These are phyloP conservation scores for Arthroderma sp. DNA, from an alignment of 2,329 filamentous ascomycete species.

Conservation along the genomic window DNA sequence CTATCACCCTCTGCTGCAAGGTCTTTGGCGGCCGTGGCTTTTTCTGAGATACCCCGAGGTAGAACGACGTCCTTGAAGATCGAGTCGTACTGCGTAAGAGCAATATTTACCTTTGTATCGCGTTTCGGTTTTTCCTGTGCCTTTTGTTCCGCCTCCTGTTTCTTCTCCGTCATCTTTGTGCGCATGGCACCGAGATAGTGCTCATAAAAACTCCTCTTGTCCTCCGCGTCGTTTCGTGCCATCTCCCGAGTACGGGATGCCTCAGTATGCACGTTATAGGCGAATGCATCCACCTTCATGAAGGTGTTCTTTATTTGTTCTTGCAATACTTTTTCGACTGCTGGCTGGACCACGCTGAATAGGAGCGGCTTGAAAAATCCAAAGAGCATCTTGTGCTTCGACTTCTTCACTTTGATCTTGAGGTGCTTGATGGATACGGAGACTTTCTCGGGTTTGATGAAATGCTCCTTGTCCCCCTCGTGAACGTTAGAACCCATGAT, in stretches of 20 bases:
- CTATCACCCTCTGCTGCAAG: constrained; percentile 75
- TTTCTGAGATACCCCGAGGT: constrained; percentile 77
- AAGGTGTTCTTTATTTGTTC: constrained; percentile 78
- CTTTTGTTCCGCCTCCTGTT: constrained; percentile 66
- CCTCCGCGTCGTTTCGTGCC: constrained; percentile 54
- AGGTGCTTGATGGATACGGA: constrained; percentile 69
- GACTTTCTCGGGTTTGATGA: constrained; percentile 90
- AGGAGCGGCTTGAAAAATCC: constrained; percentile 73
- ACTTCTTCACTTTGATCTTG: constrained; percentile 83
- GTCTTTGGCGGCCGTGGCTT: constrained; percentile 87
- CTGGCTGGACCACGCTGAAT: constrained; percentile 70
- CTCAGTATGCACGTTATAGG: constrained; percentile 70
- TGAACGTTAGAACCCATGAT: constrained; percentile 75
- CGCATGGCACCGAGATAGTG: constrained; percentile 68
- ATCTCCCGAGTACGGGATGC: constrained; percentile 59
- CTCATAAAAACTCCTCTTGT: constrained; percentile 70
- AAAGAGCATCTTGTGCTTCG: constrained; percentile 88
- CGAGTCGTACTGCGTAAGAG: constrained; percentile 76
- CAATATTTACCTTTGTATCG: constrained; percentile 66
- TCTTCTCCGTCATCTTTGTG: constrained; percentile 58
- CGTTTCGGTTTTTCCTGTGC: constrained; percentile 38
- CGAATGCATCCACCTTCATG: constrained; percentile 56
- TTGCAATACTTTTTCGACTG: constrained; percentile 75
- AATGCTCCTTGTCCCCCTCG: constrained; percentile 60
- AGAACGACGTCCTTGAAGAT: constrained; percentile 83